Percentiles rank a stretch among this genome's conserved stretches.
phyloP scores from a whole-genome alignment of 495 filamentous ascomycete species.

The Chaetomidium leptoderma region DNA sequence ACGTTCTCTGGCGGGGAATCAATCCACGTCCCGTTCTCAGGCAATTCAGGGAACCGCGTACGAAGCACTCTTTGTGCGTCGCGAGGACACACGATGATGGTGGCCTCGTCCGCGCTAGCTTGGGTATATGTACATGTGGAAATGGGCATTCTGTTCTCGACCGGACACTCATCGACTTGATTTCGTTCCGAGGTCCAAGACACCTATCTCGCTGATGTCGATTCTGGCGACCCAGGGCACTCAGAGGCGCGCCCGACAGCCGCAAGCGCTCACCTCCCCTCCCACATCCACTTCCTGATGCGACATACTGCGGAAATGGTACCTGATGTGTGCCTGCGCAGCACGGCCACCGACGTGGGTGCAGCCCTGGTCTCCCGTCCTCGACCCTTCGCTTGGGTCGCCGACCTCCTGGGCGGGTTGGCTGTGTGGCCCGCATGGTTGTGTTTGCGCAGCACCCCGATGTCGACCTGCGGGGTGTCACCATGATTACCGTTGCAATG shows the following conservation, averaged over 20 bases:
- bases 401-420: slow-evolving; percentile 1
- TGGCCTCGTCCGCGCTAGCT: too few relatives aligned
- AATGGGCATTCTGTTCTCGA: background rate
- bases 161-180: too few relatives aligned
- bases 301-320: background rate
- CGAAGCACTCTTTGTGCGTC: too few relatives aligned
- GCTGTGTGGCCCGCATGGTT: background rate
- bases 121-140: too few relatives aligned
- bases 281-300: slow-evolving; percentile 13
- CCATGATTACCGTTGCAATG: background rate
- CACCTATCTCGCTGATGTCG: background rate
- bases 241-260: slow-evolving; percentile 15
- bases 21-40: too few relatives aligned
- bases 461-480: background rate
- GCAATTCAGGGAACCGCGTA: too few relatives aligned
- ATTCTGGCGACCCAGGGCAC: background rate
- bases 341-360: slow-evolving; percentile 1
- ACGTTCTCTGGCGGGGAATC: too few relatives aligned
- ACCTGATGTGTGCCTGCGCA: slow-evolving; percentile 1
- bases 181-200: too few relatives aligned
- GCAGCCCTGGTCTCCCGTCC: slow-evolving; percentile 18
- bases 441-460: slow-evolving; percentile 6
- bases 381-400: slow-evolving; percentile 15
- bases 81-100: too few relatives aligned
- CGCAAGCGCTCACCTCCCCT: slow-evolving; percentile 28